A percentile compares a stretch with the other conserved stretches of the same genome.
Evolutionary conservation across 2,329 filamentous ascomycete species (phyloP).

Genomic region (Verticillium zaregamsianum): DNA sequence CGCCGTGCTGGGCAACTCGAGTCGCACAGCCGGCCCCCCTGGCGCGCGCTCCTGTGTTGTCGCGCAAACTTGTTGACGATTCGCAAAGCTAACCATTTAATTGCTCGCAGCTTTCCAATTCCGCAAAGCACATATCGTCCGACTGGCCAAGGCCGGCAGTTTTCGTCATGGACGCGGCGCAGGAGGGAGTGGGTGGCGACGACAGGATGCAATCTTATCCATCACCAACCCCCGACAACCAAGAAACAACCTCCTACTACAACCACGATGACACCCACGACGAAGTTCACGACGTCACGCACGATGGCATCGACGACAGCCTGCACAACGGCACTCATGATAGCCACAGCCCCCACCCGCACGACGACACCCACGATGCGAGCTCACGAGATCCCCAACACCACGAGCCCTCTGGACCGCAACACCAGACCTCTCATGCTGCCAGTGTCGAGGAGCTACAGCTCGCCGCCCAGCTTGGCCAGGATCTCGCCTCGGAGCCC

Average conservation of each 20-base stretch:
- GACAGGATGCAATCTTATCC: conserved; percentile 9
- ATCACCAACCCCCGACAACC: conserved; percentile 6
- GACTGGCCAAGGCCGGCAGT: not conserved
- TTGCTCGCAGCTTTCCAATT: not conserved
- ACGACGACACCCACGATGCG: conserved; percentile 8
- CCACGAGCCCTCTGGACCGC: conserved; percentile 31
- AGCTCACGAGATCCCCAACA: conserved; percentile 19
- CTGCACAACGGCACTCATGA: conserved; percentile 2
- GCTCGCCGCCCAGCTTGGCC: conserved; percentile 53
- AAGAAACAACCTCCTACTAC: conserved; percentile 8
- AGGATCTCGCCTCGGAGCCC: conserved; percentile 43
- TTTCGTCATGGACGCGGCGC: conserved; percentile 4
- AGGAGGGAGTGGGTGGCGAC: conserved; percentile 4
- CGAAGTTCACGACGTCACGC: conserved; percentile 5
- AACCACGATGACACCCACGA: conserved; percentile 5
- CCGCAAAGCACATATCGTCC: not conserved
- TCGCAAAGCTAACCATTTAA: not conserved
- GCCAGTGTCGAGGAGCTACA: conserved; percentile 53
- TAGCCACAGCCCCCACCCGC: not conserved
- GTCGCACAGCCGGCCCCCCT: not conserved
- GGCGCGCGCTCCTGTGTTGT: not conserved
- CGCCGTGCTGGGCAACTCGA: not conserved
- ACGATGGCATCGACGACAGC: conserved; percentile 4
- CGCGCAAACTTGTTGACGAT: not conserved
- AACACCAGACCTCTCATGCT: conserved; percentile 33